Percentiles rank a stretch among this genome's conserved stretches.
Conservation (phyloP, 1,284 basidiomycete species). For the Phlebopus sp. region DNA sequence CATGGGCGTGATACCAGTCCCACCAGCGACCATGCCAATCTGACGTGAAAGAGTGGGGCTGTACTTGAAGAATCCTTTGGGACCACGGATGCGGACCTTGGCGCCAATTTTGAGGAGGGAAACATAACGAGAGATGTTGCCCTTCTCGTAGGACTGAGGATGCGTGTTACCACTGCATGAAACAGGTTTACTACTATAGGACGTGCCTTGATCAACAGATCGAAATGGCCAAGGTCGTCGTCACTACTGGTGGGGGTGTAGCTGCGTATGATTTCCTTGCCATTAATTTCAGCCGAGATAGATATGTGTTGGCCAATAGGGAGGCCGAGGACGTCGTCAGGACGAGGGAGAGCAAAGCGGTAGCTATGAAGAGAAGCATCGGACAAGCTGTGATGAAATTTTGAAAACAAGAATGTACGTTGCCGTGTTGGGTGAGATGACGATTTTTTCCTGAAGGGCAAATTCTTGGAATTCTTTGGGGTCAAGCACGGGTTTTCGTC, state of each 20-base stretch:
- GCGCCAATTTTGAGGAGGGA: slow-evolving; percentile 82
- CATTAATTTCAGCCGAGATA: slow-evolving; percentile 85
- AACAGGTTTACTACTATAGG: too few relatives aligned
- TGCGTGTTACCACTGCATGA: slow-evolving; percentile 1
- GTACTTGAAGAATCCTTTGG: slow-evolving; percentile 92
- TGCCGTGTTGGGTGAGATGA: slow-evolving; percentile 93
- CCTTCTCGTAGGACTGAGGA: slow-evolving; percentile 86
- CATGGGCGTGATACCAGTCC: slow-evolving; percentile 97
- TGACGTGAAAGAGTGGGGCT: slow-evolving; percentile 63
- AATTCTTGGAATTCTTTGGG: slow-evolving; percentile 80
- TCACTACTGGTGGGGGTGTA: slow-evolving; percentile 96
- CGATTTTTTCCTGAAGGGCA: slow-evolving; percentile 77
- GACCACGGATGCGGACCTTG: slow-evolving; percentile 87
- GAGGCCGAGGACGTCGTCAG: slow-evolving; percentile 80
- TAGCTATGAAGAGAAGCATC: slow-evolving; percentile 54
- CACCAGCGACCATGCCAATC: slow-evolving; percentile 96
- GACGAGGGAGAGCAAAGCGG: slow-evolving; percentile 80
- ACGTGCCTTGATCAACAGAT: slow-evolving; percentile 91
- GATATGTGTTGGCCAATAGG: slow-evolving; percentile 97
- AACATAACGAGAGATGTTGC: slow-evolving; percentile 91
- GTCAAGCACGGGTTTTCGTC: slow-evolving; percentile 66
- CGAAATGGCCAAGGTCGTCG: slow-evolving; percentile 90
- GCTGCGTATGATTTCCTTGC: slow-evolving; percentile 86
- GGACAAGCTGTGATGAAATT: slow-evolving; percentile 4
- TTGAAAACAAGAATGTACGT: slow-evolving; percentile 51